Evolutionary conservation across 257 asterid genomes (phyloP).

Genomic region (Solanum chaucha): DNA sequence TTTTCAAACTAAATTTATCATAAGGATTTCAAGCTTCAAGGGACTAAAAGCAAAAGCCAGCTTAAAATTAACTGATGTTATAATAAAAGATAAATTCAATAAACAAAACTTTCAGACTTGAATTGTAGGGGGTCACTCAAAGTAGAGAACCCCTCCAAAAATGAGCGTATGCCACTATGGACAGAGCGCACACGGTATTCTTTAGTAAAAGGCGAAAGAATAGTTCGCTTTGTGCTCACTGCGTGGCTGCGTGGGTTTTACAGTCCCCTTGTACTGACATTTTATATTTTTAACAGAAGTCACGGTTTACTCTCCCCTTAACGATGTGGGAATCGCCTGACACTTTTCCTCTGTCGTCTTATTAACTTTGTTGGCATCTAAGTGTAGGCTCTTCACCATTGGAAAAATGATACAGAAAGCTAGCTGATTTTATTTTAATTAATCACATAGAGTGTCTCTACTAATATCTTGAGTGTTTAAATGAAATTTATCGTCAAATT

Average conservation of each 20-base stretch:
- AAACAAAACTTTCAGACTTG: not conserved
- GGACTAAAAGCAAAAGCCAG: not conserved
- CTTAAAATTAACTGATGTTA: not conserved
- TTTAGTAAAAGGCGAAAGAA: not conserved
- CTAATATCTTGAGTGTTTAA: not conserved
- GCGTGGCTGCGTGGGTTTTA: not conserved
- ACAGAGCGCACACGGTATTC: not conserved
- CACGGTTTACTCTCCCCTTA: not conserved
- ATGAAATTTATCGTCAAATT: not conserved
- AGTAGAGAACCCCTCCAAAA: not conserved
- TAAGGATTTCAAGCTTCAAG: not conserved
- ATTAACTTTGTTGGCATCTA: not conserved
- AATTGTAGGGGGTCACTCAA: not conserved
- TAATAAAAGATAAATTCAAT: not conserved
- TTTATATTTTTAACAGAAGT: not conserved
- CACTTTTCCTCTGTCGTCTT: not conserved
- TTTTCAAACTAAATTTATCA: not conserved
- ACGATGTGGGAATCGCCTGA: not conserved
- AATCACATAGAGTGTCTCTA: not conserved
- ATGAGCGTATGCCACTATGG: not conserved
- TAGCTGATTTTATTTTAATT: not conserved
- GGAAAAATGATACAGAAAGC: not conserved
- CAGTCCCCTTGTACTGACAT: not conserved
- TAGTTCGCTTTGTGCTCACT: not conserved
- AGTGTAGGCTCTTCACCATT: too few species aligned